A percentile compares a stretch with the other conserved stretches of the same genome.
Conservation (phyloP, 2,329 filamentous ascomycete species). For the Endoconidiophora polonica region DNA sequence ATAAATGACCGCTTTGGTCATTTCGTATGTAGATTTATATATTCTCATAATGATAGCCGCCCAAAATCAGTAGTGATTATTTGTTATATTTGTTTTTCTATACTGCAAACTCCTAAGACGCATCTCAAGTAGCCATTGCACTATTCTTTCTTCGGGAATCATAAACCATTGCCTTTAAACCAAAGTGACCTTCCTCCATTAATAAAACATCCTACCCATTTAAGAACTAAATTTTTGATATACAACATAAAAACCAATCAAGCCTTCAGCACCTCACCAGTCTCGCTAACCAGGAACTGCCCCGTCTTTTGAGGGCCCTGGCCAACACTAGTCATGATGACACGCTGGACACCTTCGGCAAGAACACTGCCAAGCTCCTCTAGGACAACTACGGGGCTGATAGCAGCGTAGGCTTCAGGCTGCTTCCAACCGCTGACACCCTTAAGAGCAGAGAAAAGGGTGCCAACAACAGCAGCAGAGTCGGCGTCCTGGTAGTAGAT, state of each 20-base stretch:
- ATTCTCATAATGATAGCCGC: neutral
- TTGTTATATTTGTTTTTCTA: too few relatives aligned
- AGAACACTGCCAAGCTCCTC: constrained; percentile 48
- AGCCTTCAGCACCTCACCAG: constrained; percentile 25
- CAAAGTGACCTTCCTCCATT: constrained; percentile 5
- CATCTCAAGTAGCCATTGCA: neutral
- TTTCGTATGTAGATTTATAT: neutral
- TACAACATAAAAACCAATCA: neutral
- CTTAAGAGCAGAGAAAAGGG: constrained; percentile 52
- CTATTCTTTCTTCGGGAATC: neutral
- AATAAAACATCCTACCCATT: neutral
- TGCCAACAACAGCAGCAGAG: constrained; percentile 53
- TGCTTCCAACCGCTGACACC: constrained; percentile 57
- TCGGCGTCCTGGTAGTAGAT: constrained; percentile 86
- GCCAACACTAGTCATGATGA: constrained; percentile 84
- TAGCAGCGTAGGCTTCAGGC: constrained; percentile 28
- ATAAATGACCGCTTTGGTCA: neutral
- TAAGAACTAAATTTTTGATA: neutral
- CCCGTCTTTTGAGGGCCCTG: constrained; percentile 73
- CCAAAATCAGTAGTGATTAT: too few relatives aligned
- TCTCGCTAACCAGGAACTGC: constrained; percentile 55
- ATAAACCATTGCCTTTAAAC: neutral
- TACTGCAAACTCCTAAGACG: neutral
- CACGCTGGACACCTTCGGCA: constrained; percentile 64
- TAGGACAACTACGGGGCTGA: constrained; percentile 38